Base-by-base conservation (phyloP, 495 filamentous ascomycete species). In the Hyaloscypha variabilis region DNA sequence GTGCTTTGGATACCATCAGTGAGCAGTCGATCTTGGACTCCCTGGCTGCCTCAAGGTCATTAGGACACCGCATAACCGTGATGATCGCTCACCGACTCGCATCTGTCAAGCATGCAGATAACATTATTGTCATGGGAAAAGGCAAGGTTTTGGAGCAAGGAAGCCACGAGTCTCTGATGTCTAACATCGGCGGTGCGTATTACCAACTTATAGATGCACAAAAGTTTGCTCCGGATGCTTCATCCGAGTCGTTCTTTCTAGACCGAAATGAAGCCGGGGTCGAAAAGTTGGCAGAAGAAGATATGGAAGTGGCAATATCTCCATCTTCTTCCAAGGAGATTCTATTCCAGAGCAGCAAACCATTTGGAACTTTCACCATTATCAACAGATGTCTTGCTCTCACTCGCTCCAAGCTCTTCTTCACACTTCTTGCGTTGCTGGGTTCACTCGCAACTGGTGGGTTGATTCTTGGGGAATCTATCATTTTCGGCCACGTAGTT, bases 41-140 rank as follows among this genome's bases (percentile, higher is more conserved):
- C 0, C 63, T 82, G 25, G 73, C 77, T 23, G 53, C 52, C 25
- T 39, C 63, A 42, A 68, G 69, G 25, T 77, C 77, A 1, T 30
- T 36, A 36, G 59, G 61, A 14, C 29, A 64, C n/a, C 56, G 86
- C 19, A 88, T 86, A 3, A 88, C 83, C 0, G 77, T 88, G 25
- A 80, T 82, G 62, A 88, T 90, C 67, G 87, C 86, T 14, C 87
- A 89, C 71, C 79, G 85, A 5, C 75, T 89, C 2, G 78, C 86
- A 1, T 88, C 87, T 0, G 77, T 90, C 21, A 78, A 74, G 25
- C 75, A 75, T 60, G 91, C 91, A 1, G 89, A 94, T 73, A 75
- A 81, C 17, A 96, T 96, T 58, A 87, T 92, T 67, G 84, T 92
- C 71, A 85, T 96, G 66, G 87, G 90, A 62, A 83, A 78, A 5